Evolutionary conservation across 768 basidiomycete species (phyloP).

Genomic region (Mrakia frigida): DNA sequence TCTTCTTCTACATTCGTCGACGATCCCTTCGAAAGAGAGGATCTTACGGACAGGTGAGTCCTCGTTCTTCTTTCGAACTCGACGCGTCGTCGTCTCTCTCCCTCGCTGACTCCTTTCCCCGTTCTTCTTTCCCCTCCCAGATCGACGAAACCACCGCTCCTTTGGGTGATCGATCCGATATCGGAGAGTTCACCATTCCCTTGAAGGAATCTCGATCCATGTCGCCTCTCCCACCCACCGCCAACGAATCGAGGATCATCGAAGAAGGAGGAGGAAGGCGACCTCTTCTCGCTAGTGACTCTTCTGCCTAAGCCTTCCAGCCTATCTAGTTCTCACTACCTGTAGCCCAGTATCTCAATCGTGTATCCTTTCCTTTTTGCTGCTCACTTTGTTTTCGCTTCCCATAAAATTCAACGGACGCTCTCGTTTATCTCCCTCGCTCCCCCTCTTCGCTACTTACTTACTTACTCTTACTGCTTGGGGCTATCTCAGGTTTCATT

Average conservation of each 20-base stretch:
- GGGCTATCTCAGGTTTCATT: no score
- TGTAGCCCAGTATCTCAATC: no score
- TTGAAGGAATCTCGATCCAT: not conserved
- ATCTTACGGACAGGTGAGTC: not conserved
- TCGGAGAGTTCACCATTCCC: conserved; percentile 4
- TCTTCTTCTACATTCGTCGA: conserved; percentile 9
- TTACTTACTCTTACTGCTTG: no score
- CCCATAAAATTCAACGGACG: no score
- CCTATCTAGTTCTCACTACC: not conserved
- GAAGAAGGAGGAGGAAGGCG: not conserved
- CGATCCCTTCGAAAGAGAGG: not conserved
- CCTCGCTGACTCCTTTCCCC: not conserved
- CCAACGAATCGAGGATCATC: not conserved
- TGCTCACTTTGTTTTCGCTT: no score
- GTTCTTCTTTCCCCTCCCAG: not conserved
- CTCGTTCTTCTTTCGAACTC: not conserved
- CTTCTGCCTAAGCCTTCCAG: not conserved
- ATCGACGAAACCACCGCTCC: conserved; percentile 18
- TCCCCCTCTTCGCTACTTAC: no score
- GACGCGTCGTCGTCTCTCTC: not conserved
- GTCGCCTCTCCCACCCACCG: not conserved
- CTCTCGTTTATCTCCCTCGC: no score
- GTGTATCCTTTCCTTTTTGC: no score
- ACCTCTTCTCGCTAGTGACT: conserved; percentile 1
- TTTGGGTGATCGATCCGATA: not conserved